These are phyloP conservation scores for Centaurea solstitialis DNA, from an alignment of 129 eudicot genomes.

Conservation along the genomic window DNA sequence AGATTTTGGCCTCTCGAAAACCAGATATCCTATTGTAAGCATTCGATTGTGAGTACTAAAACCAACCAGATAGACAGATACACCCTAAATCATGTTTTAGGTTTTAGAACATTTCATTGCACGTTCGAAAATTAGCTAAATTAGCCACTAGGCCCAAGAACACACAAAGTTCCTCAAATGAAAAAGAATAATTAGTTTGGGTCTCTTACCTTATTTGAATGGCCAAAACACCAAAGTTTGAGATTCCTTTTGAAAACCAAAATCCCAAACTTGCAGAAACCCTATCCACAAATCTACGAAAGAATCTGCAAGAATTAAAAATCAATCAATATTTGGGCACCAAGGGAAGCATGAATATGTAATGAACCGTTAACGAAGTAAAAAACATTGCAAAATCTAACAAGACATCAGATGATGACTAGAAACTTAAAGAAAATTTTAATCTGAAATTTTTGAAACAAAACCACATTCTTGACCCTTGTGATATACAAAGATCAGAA, in stretches of 20 bases:
- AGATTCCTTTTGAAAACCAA: constrained; percentile 32
- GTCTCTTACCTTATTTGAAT: constrained; percentile 52
- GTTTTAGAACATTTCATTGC: background rate
- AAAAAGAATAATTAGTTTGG: constrained; percentile 11
- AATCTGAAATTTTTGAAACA: background rate
- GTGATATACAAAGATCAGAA: background rate
- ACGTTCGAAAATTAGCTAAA: background rate
- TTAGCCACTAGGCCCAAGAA: background rate
- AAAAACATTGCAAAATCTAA: background rate
- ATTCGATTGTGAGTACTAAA: too few relatives aligned
- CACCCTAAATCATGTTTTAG: background rate
- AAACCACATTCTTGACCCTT: background rate
- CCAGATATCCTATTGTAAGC: too few relatives aligned
- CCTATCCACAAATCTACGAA: background rate
- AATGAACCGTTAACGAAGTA: background rate
- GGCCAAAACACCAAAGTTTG: constrained; percentile 3
- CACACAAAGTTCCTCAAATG: background rate
- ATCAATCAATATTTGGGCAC: background rate
- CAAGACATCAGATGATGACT: background rate
- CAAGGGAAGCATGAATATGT: background rate
- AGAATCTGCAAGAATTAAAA: constrained; percentile 27
- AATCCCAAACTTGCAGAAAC: constrained; percentile 30
- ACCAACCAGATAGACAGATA: background rate
- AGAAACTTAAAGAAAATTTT: background rate
- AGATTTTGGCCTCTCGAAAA: too few relatives aligned